Conservation (phyloP, 441 rosid genomes). For the Populus hybrid region DNA sequence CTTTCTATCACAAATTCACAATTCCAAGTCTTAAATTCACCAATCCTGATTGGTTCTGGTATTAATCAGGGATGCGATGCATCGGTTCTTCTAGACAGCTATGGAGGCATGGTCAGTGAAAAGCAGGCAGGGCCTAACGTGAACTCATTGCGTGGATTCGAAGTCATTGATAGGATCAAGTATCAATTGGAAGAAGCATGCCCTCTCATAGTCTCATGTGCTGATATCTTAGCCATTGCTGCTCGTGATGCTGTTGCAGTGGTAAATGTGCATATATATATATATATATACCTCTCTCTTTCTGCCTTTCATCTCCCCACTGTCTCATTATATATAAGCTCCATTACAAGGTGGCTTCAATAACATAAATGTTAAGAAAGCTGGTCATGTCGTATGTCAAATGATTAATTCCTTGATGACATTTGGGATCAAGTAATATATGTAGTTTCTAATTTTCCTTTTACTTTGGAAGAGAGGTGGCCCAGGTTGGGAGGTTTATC, state of each 20-base stretch:
- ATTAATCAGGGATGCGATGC: conserved; percentile 71
- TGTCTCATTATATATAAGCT: no score
- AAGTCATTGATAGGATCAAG: conserved; percentile 71
- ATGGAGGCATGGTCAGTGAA: conserved; percentile 62
- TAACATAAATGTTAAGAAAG: no score
- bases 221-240: conserved; percentile 66
- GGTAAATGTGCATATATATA: conserved; percentile 17
- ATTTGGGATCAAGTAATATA: no score
- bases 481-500: conserved; percentile 57
- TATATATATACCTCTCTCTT: rapidly evolving
- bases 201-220: conserved; percentile 71
- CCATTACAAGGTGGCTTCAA: no score
- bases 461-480: conserved; percentile 59
- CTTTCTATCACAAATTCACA: background rate
- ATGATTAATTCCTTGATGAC: background rate
- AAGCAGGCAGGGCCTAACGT: conserved; percentile 66
- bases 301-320: no score
- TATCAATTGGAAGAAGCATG: conserved; percentile 67
- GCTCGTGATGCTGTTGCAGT: conserved; percentile 70
- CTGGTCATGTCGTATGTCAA: no score
- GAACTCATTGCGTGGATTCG: conserved; percentile 66
- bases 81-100: conserved; percentile 63
- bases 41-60: background rate
- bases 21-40: background rate
- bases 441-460: background rate